These are phyloP conservation scores for Trichodelitschia bisporula DNA, from an alignment of 495 filamentous ascomycete species.

Conservation along the genomic window DNA sequence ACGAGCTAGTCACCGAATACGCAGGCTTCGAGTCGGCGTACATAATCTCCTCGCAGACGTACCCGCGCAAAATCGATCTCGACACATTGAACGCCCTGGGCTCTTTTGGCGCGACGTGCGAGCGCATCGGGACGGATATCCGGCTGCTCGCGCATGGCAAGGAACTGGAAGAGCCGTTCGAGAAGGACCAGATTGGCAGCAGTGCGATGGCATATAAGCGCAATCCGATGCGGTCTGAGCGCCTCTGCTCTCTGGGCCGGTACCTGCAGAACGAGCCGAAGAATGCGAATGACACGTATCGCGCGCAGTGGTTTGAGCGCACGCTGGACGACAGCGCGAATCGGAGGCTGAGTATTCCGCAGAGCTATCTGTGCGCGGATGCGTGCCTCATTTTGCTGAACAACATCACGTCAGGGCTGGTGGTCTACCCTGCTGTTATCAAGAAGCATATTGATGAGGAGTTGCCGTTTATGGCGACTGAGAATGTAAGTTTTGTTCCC, in stretches of 20 bases:
- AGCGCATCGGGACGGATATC: slow-evolving; percentile 51
- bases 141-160: slow-evolving; percentile 55
- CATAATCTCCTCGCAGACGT: slow-evolving; percentile 55
- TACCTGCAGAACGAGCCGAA: slow-evolving; percentile 39
- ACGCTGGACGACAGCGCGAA: slow-evolving; percentile 38
- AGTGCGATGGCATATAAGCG: slow-evolving; percentile 55
- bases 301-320: slow-evolving; percentile 63
- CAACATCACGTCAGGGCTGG: slow-evolving; percentile 61
- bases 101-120: slow-evolving; percentile 60
- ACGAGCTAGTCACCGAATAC: slow-evolving; percentile 57
- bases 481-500: slow-evolving; percentile 15
- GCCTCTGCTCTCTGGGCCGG: slow-evolving; percentile 54
- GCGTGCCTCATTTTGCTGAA: slow-evolving; percentile 55
- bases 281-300: slow-evolving; percentile 51
- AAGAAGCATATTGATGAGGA: slow-evolving; percentile 42
- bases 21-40: slow-evolving; percentile 57
- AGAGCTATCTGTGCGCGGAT: slow-evolving; percentile 64
- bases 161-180: slow-evolving; percentile 84
- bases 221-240: slow-evolving; percentile 77
- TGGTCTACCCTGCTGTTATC: slow-evolving; percentile 70
- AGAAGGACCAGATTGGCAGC: slow-evolving; percentile 39
- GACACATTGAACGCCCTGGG: slow-evolving; percentile 56
- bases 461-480: slow-evolving; percentile 77
- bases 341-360: slow-evolving; percentile 47
- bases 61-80: slow-evolving; percentile 66